Conservation (phyloP, 306 rosid genomes). For the Fagus crenata region DNA sequence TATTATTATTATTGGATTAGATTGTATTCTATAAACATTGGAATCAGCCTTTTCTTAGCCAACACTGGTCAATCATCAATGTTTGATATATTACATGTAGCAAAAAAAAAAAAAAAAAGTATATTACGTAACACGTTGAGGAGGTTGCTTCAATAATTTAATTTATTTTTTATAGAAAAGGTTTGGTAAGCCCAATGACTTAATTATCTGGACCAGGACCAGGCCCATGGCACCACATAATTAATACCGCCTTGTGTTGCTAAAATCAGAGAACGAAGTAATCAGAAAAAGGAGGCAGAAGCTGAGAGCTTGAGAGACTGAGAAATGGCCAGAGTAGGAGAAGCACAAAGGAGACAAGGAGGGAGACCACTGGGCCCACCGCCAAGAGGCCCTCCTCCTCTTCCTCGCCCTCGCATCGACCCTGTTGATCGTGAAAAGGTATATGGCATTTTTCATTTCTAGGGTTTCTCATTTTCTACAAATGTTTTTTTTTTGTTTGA, state of each 20-base stretch:
- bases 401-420: constrained; percentile 48
- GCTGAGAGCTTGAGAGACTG: not conserved
- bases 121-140: too few species aligned
- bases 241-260: not conserved
- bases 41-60: too few species aligned
- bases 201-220: not conserved
- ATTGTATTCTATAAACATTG: too few species aligned
- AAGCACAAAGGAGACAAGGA: constrained; percentile 45
- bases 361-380: constrained; percentile 46
- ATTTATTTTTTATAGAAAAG: too few species aligned
- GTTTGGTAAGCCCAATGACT: too few species aligned
- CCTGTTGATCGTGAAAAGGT: constrained; percentile 69
- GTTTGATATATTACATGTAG: too few species aligned
- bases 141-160: too few species aligned
- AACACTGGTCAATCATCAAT: too few species aligned
- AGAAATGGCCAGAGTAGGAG: constrained; percentile 43
- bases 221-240: not conserved
- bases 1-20: too few species aligned
- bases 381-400: constrained; percentile 39
- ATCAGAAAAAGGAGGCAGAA: not conserved
- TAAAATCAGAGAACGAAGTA: not conserved
- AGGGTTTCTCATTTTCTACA: not conserved
- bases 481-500: not conserved
- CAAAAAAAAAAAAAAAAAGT: too few species aligned
- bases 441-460: not conserved